These are phyloP conservation scores for Scleroderma bovista DNA, from an alignment of 768 basidiomycete species.

Conservation along the genomic window DNA sequence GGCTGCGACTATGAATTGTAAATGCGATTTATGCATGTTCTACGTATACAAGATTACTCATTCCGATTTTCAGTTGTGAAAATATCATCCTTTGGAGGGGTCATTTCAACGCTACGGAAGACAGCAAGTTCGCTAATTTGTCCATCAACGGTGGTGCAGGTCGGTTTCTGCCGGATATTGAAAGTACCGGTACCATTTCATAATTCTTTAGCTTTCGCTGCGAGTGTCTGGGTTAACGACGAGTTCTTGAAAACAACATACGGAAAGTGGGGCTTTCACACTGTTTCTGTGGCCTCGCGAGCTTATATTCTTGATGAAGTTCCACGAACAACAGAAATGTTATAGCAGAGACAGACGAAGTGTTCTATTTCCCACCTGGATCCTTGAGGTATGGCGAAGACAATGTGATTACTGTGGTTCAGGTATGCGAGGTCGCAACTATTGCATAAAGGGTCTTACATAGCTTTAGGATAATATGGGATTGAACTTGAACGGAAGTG, in stretches of 20 bases:
- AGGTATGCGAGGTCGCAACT: constrained; percentile 36
- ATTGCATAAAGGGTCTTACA: background rate
- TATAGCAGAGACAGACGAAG: constrained; percentile 62
- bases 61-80: constrained; percentile 54
- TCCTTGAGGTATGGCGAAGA: constrained; percentile 47
- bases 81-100: constrained; percentile 80
- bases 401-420: constrained; percentile 75
- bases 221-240: constrained; percentile 76
- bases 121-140: constrained; percentile 60
- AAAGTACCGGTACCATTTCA: background rate
- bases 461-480: constrained; percentile 70
- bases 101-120: constrained; percentile 61
- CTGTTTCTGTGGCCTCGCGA: background rate
- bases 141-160: constrained; percentile 81
- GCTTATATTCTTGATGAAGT: constrained; percentile 27
- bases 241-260: constrained; percentile 67
- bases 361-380: constrained; percentile 55
- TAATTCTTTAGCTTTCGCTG: constrained; percentile 56
- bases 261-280: constrained; percentile 51
- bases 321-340: constrained; percentile 61
- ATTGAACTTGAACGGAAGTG: constrained; percentile 56
- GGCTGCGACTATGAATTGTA: constrained; percentile 87
- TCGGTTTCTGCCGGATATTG: constrained; percentile 14
- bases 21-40: constrained; percentile 19
- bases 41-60: background rate